Conservation (phyloP, 345 rosid species). For the Turnera subulata region DNA sequence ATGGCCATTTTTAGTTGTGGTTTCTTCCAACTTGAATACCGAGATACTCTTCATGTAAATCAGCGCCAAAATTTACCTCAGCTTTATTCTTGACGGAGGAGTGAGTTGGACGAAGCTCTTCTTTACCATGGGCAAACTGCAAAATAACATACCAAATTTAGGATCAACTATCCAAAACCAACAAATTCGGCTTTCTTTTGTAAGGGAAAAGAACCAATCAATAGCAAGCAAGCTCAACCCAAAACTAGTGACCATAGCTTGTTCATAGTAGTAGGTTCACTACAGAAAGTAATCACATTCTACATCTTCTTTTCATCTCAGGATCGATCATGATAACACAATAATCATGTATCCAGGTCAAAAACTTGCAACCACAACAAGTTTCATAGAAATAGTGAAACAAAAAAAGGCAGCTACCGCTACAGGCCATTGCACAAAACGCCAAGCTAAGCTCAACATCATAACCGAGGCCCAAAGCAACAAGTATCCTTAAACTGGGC, state of each 20-base stretch:
- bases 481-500: too few species aligned
- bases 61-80: slow-evolving; percentile 27
- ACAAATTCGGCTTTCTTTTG: too few species aligned
- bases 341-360: too few species aligned
- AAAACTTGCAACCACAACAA: too few species aligned
- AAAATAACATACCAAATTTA: slow-evolving; percentile 1
- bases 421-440: too few species aligned
- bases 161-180: too few species aligned
- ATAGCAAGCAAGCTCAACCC: not conserved
- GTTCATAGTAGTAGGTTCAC: not conserved
- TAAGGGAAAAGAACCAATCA: not conserved
- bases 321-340: too few species aligned
- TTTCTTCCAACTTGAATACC: slow-evolving; percentile 1
- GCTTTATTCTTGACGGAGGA: slow-evolving; percentile 28
- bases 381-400: too few species aligned
- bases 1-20: not conserved
- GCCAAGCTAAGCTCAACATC: too few species aligned
- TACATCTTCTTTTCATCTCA: not conserved
- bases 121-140: slow-evolving; percentile 53
- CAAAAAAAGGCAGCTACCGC: too few species aligned
- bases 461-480: too few species aligned
- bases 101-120: slow-evolving; percentile 33
- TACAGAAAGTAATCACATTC: not conserved
- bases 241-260: not conserved
- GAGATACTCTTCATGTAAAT: not conserved